These are phyloP conservation scores for Orychophragmus violaceus DNA, from an alignment of 345 rosid species.

Conservation along the genomic window DNA sequence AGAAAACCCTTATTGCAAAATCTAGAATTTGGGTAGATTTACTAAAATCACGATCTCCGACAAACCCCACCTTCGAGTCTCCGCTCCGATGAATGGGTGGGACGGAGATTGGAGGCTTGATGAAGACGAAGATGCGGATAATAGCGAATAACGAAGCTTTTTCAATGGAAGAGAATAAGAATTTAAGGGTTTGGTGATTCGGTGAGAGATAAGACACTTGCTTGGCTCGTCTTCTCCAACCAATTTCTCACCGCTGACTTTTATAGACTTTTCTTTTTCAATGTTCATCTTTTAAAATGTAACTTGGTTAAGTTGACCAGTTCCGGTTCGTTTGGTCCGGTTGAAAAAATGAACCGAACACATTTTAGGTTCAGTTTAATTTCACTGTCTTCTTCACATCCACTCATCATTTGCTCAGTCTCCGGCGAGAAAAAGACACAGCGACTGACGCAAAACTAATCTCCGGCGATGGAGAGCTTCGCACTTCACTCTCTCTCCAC, in stretches of 20 bases:
- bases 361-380: slow-evolving; percentile 2
- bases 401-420: slow-evolving; percentile 18
- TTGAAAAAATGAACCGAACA: neutral
- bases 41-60: neutral
- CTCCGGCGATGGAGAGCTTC: slow-evolving; percentile 59
- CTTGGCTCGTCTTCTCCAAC: slow-evolving; percentile 2
- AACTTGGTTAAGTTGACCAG: neutral
- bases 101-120: no score
- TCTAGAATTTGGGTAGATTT: neutral
- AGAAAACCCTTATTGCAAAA: neutral
- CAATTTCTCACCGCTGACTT: neutral
- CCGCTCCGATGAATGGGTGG: no score
- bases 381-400: slow-evolving; percentile 9
- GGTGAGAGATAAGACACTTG: slow-evolving; percentile 23
- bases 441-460: neutral
- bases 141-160: neutral
- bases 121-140: slow-evolving; percentile 23
- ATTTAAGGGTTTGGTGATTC: neutral
- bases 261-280: neutral
- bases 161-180: neutral
- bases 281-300: neutral
- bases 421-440: slow-evolving; percentile 13
- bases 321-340: neutral
- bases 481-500: slow-evolving; percentile 52
- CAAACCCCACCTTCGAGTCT: neutral